These are phyloP conservation scores for Arachis monticola DNA, from an alignment of 331 rosid genomes.

Conservation along the genomic window DNA sequence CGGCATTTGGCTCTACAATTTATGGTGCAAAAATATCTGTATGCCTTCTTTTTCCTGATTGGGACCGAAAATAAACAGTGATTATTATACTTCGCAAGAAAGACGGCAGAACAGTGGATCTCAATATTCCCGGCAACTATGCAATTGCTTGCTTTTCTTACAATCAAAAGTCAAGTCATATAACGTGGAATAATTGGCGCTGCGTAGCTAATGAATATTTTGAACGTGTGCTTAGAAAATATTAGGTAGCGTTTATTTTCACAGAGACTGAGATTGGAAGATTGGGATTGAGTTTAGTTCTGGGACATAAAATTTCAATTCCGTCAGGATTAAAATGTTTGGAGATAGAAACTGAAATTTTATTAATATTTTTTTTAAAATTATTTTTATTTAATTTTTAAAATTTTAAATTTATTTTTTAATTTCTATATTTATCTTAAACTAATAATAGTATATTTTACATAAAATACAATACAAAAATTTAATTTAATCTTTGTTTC, in stretches of 20 bases:
- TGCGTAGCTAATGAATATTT: too few species aligned
- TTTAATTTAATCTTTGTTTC: not conserved
- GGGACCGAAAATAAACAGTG: not conserved
- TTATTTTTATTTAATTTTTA: not conserved
- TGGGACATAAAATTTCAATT: too few species aligned
- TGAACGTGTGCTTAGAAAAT: too few species aligned
- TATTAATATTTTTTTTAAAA: not conserved
- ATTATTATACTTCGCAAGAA: not conserved
- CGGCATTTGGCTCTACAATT: not conserved
- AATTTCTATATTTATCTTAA: too few species aligned
- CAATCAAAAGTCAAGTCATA: conserved; percentile 11
- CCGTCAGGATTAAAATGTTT: conserved; percentile 15
- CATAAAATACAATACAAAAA: not conserved
- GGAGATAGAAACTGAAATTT: too few species aligned
- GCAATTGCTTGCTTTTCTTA: not conserved
- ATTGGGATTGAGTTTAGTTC: conserved; percentile 3
- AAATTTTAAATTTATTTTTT: conserved; percentile 2
- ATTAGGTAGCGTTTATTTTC: too few species aligned
- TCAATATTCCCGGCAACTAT: conserved; percentile 18
- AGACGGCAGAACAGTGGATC: conserved; percentile 15
- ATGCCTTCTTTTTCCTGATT: not conserved
- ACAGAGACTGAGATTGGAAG: too few species aligned
- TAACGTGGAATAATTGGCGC: too few species aligned
- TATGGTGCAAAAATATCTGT: not conserved
- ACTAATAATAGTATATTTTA: too few species aligned